Conservation (phyloP, 148 eudicot genomes). For the Fagopyrum homotropicum region DNA sequence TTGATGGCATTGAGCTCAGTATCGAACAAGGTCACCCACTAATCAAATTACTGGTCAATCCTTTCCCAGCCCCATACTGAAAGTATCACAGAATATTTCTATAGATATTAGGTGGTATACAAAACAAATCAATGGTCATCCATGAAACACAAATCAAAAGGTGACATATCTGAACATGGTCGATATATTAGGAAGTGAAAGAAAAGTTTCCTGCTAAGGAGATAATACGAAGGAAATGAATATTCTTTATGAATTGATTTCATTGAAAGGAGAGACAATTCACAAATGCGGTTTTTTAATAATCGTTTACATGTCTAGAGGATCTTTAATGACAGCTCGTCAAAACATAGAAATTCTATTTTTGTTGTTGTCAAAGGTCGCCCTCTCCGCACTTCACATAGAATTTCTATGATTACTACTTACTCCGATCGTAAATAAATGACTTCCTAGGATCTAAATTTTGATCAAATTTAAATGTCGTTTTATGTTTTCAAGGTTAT, state of each 20-base stretch:
- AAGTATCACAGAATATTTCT: neutral
- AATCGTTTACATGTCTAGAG: neutral
- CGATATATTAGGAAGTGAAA: neutral
- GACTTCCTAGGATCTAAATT: too few relatives aligned
- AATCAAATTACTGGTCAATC: slow-evolving; percentile 9
- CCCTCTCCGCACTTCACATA: too few relatives aligned
- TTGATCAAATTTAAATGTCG: too few relatives aligned
- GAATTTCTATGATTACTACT: too few relatives aligned
- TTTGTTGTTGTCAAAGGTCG: too few relatives aligned
- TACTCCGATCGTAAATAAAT: too few relatives aligned
- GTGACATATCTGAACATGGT: neutral
- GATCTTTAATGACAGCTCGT: too few relatives aligned
- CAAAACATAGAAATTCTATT: too few relatives aligned
- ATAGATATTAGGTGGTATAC: neutral
- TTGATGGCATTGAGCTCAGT: slow-evolving; percentile 25
- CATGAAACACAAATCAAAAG: neutral
- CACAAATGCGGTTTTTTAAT: neutral
- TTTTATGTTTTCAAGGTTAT: too few relatives aligned
- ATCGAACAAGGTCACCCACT: slow-evolving; percentile 10
- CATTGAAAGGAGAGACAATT: neutral
- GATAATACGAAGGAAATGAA: neutral
- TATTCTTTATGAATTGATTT: neutral
- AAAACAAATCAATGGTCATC: neutral
- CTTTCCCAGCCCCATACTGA: slow-evolving; percentile 19
- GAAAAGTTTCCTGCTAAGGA: neutral